Evolutionary conservation across 441 rosid genomes (phyloP), one percentile per base, ranked within the genome.

Genomic region (Arabidopsis hybrid): DNA sequence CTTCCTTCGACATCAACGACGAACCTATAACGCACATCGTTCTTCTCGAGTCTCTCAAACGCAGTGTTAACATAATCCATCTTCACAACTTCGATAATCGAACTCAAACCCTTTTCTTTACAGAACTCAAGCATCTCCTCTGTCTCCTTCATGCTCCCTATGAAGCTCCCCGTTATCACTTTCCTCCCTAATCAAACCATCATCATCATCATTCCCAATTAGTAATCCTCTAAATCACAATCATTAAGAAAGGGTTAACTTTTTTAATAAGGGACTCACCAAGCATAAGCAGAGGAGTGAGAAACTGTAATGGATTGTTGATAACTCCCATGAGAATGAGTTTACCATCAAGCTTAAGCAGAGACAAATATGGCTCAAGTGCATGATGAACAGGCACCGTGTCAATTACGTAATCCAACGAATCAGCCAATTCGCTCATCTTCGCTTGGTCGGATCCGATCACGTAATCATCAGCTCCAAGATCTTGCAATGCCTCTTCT

Each of bases 301-400:
- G 69, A 51, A 89, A 89, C 71, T 82, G 84, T 52, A 89, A 73
- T 51, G 93, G 93, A 6, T 85, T 73, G 63, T 45, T 85, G 53
- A 89, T 85, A 34, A 87, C 89, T 53, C 91, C 94, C 45, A 80
- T 78, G 80, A 87, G 74, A 69, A 89, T 82, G 64, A 89, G 76
- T 60, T 87, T 87, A 7, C 91, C 91, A 61, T 89, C 91, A 69
- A 87, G 85, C 74, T 67, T 87, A 74, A 85, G 66, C 49, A 87
- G 36, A 8, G 88, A 61, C 56, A 89, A 77, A 59, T 81, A 89
- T 31, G 94, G 90, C 76, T 89, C 94, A 29, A 89, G 86, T 14
- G 90, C 87, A 72, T 89, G 91, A 60, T 60, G 72, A 29, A 58
- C 91, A 3, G 90, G 94, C n/a, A 87, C 85, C 0, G 94, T 89